Evolutionary conservation across 2,329 filamentous ascomycete genomes (phyloP).

Genomic region (Pseudocercospora cruenta): DNA sequence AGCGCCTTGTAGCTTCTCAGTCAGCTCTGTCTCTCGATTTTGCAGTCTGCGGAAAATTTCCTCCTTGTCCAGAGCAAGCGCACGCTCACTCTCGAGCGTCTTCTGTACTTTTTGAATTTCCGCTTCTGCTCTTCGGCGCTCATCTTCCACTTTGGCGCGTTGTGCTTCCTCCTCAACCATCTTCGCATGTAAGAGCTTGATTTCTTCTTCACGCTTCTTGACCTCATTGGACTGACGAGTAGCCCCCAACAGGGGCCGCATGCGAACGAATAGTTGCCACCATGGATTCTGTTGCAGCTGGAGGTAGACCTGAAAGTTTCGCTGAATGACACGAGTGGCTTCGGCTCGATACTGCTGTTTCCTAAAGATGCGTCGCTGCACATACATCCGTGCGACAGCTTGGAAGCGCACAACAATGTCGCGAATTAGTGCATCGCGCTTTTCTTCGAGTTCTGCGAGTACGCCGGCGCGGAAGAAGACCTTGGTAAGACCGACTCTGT

Average conservation of each 20-base stretch:
- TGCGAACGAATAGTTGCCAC: slow-evolving; percentile 94
- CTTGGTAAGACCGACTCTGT: slow-evolving; percentile 92
- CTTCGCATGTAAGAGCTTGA: slow-evolving; percentile 81
- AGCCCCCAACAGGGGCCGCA: slow-evolving; percentile 91
- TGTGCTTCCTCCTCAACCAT: slow-evolving; percentile 76
- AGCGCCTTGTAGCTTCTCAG: slow-evolving; percentile 88
- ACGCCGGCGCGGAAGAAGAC: slow-evolving; percentile 98
- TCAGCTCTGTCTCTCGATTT: slow-evolving; percentile 84
- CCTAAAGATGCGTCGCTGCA: slow-evolving; percentile 82
- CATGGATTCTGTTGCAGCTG: slow-evolving; percentile 90
- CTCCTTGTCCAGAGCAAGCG: slow-evolving; percentile 95
- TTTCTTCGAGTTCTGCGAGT: slow-evolving; percentile 93
- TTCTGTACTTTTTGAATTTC: slow-evolving; percentile 91
- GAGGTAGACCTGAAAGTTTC: slow-evolving; percentile 90
- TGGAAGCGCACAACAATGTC: slow-evolving; percentile 95
- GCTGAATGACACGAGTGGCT: slow-evolving; percentile 90
- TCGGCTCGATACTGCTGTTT: slow-evolving; percentile 95
- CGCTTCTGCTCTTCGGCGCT: slow-evolving; percentile 80
- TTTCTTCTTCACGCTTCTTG: slow-evolving; percentile 92
- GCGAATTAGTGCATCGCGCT: slow-evolving; percentile 87
- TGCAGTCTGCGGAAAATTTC: slow-evolving; percentile 98
- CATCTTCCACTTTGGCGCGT: slow-evolving; percentile 83
- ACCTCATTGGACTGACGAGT: slow-evolving; percentile 91
- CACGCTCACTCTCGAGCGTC: slow-evolving; percentile 90
- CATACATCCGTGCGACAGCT: slow-evolving; percentile 85